Evolutionary conservation across 1,139 yeast genomes (phyloP), one percentile per base, ranked within the genome.

Genomic region (Lodderomyces elongisporus): DNA sequence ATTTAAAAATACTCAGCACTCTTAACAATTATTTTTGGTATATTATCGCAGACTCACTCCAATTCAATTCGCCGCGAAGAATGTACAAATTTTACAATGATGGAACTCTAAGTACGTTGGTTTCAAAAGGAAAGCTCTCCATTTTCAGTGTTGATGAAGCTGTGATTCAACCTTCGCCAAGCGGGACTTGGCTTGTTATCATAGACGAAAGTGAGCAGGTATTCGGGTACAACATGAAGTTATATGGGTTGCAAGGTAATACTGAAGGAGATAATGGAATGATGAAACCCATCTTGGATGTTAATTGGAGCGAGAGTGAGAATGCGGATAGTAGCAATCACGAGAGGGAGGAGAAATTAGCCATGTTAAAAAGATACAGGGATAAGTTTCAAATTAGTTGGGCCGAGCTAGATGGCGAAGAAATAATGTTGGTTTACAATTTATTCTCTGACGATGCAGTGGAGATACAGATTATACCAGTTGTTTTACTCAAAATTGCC

Each of bases 161-260:
- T 4, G 36, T 42, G n/a, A 25, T 56, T 5, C 14, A 36, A 18
- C 66, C 72, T 72, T 56, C 66, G 0, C 34, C 42, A 2, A 49
- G 58, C 1, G 70, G 71, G 0, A 53, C 52, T 21, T 66, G 70
- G 70, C 40, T 66, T 5, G 44, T 51, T 27, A 44, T 53, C 30
- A 59, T 64, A 34, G 54, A 53, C 38, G 44, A 40, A 22, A 37
- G 35, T 3, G 58, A 52, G 27, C 32, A 37, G 16, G 44, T 65
- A 12, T 56, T 47, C 36, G 70, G 70, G 8, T 62, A 54, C 40
- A 44, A 47, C 10, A 40, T 66, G 28, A 49, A 47, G 28, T 49
- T 64, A 4, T 59, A 49, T 38, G 56, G 56, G 34, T 35, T 54
- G 6, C 36, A 60, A 26, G 63, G 59, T 6, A 44, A 21, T 12